Percentiles rank a stretch among this genome's conserved stretches.
Evolutionary conservation across 257 asterid species (phyloP).

Genomic region (Nicotiana otophora): DNA sequence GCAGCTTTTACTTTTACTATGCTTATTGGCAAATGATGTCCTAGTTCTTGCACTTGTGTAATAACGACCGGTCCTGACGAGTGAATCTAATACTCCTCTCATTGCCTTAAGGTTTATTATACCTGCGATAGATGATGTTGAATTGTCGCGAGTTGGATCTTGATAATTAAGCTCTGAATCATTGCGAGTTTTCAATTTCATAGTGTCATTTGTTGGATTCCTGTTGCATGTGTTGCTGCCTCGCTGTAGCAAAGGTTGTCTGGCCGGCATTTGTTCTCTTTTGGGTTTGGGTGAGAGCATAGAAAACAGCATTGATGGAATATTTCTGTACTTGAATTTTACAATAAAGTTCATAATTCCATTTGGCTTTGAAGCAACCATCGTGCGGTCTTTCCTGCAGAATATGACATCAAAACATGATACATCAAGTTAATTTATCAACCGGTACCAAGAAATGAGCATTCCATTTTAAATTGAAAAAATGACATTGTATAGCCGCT

Average conservation of each 20-base stretch:
- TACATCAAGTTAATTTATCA: not conserved
- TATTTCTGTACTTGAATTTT: not conserved
- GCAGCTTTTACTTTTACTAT: slow-evolving; percentile 1
- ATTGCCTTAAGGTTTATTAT: not conserved
- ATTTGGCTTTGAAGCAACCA: not conserved
- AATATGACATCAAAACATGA: not conserved
- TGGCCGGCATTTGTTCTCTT: not conserved
- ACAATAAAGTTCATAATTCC: not conserved
- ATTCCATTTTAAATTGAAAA: too few relatives aligned
- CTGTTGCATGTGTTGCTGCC: not conserved
- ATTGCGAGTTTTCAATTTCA: not conserved
- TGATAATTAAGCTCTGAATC: not conserved
- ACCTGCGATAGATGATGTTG: not conserved
- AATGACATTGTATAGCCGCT: too few relatives aligned
- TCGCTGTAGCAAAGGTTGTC: not conserved
- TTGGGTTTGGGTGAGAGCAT: not conserved
- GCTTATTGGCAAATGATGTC: not conserved
- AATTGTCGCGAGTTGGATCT: not conserved
- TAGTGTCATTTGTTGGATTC: not conserved
- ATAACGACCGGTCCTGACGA: not conserved
- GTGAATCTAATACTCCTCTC: not conserved
- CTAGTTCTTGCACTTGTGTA: not conserved
- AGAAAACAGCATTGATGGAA: not conserved
- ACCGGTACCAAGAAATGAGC: too few relatives aligned
- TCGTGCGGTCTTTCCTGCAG: not conserved